These are phyloP conservation scores for Cladosporium sp. DNA, from an alignment of 2,329 filamentous ascomycete genomes.

Conservation along the genomic window DNA sequence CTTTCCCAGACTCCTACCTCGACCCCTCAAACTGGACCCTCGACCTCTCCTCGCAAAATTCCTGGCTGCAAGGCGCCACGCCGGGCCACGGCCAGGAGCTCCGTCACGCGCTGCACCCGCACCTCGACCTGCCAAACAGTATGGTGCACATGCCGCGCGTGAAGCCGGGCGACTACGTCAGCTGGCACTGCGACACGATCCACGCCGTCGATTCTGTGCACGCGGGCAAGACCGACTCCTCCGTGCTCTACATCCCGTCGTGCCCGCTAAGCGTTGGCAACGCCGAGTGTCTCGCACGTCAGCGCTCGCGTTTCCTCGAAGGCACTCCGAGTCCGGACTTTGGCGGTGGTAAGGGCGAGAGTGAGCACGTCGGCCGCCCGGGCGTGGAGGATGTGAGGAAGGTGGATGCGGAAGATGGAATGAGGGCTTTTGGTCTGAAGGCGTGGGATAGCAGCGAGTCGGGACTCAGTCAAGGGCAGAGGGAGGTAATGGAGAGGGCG, in stretches of 20 bases:
- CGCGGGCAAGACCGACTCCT: slow-evolving; percentile 64
- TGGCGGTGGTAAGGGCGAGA: slow-evolving; percentile 58
- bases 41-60: slow-evolving; percentile 42
- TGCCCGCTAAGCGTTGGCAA: slow-evolving; percentile 74
- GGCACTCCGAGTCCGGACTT: slow-evolving; percentile 49
- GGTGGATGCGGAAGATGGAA: slow-evolving; percentile 39
- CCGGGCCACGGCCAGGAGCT: slow-evolving; percentile 66
- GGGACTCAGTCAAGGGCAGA: slow-evolving; percentile 46
- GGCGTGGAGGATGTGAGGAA: slow-evolving; percentile 33
- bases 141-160: slow-evolving; percentile 69
- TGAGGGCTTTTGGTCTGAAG: slow-evolving; percentile 50
- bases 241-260: slow-evolving; percentile 82
- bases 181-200: slow-evolving; percentile 67
- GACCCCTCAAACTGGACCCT: slow-evolving; percentile 57
- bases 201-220: slow-evolving; percentile 82
- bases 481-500: slow-evolving; percentile 44
- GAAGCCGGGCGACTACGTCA: slow-evolving; percentile 66
- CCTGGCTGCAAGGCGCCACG: slow-evolving; percentile 63
- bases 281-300: slow-evolving; percentile 61
- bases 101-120: slow-evolving; percentile 58
- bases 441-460: slow-evolving; percentile 44
- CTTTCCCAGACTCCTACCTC: slow-evolving; percentile 37
- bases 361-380: slow-evolving; percentile 39
- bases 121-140: slow-evolving; percentile 58
- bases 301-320: slow-evolving; percentile 62